Evolutionary conservation across 1,284 basidiomycete species (phyloP).

Genomic region (Pseudozyma sp.): DNA sequence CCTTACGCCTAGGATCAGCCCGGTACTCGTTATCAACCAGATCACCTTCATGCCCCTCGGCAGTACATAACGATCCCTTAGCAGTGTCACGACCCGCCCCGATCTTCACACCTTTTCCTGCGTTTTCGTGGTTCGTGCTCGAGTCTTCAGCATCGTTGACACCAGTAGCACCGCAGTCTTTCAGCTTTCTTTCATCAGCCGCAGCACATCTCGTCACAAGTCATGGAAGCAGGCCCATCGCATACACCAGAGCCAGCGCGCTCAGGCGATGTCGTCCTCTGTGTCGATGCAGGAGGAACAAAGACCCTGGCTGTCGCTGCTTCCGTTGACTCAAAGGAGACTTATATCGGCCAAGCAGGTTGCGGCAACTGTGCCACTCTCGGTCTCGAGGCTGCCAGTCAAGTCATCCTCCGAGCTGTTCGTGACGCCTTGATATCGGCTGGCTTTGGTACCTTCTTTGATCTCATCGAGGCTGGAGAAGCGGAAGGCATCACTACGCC

Average conservation of each 20-base stretch:
- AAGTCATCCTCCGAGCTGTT: slow-evolving; percentile 44
- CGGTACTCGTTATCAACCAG: too few relatives aligned
- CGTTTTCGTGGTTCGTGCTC: background rate
- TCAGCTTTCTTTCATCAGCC: background rate
- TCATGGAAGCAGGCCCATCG: slow-evolving; percentile 34
- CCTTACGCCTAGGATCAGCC: too few relatives aligned
- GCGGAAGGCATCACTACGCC: slow-evolving; percentile 47
- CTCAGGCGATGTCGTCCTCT: slow-evolving; percentile 38
- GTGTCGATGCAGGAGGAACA: slow-evolving; percentile 51
- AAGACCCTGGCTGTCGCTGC: slow-evolving; percentile 50
- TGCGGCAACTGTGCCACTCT: slow-evolving; percentile 51
- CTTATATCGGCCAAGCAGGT: slow-evolving; percentile 42
- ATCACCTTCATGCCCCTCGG: too few relatives aligned
- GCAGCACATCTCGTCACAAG: background rate
- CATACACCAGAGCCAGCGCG: slow-evolving; percentile 8
- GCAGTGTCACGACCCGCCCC: too few relatives aligned
- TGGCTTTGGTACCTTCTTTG: slow-evolving; percentile 46
- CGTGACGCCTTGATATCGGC: slow-evolving; percentile 36
- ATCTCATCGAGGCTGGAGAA: slow-evolving; percentile 46
- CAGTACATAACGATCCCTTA: too few relatives aligned
- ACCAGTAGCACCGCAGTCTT: background rate
- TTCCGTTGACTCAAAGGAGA: slow-evolving; percentile 23
- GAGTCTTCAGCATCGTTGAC: background rate
- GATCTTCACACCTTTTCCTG: too few relatives aligned
- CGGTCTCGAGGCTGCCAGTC: slow-evolving; percentile 40